A percentile compares a stretch with the other conserved stretches of the same genome.
These are phyloP conservation scores for Schizonepeta tenuifolia DNA, from an alignment of 257 asterid species.

Conservation along the genomic window DNA sequence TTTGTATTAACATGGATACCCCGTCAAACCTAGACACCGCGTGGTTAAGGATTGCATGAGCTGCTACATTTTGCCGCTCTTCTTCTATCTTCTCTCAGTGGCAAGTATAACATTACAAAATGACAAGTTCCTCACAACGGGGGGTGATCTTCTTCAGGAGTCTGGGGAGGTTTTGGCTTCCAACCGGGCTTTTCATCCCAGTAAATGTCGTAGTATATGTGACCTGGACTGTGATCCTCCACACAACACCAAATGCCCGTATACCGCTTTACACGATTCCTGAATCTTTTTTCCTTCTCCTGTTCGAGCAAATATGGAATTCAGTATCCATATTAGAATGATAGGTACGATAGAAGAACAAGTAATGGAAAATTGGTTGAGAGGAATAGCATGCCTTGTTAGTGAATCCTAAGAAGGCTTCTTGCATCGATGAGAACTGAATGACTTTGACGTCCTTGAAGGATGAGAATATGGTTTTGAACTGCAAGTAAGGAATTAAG, in stretches of 20 bases:
- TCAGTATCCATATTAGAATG: not conserved
- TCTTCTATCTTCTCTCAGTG: conserved; percentile 15
- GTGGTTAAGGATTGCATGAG: conserved; percentile 14
- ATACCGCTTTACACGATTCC: conserved; percentile 82
- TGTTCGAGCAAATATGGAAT: conserved; percentile 36
- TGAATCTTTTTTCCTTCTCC: conserved; percentile 76
- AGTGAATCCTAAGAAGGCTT: conserved; percentile 79
- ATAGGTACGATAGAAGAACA: not conserved
- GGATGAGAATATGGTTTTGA: conserved; percentile 69
- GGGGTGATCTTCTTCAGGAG: conserved; percentile 84
- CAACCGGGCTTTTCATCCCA: conserved; percentile 97
- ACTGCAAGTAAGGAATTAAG: conserved; percentile 52
- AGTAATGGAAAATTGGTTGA: not conserved
- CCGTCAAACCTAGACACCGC: conserved; percentile 4
- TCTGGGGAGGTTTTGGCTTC: conserved; percentile 88
- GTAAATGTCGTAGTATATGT: conserved; percentile 85
- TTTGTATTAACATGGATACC: conserved; percentile 27
- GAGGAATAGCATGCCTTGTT: conserved; percentile 68
- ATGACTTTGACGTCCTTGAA: conserved; percentile 84
- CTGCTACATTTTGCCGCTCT: conserved; percentile 1
- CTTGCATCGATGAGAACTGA: conserved; percentile 92
- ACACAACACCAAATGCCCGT: conserved; percentile 97
- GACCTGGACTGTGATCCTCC: conserved; percentile 70
- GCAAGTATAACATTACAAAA: not conserved
- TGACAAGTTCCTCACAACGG: conserved; percentile 53